phyloP scores from a whole-genome alignment of 2,329 filamentous ascomycete genomes.

The Dactylellina drechsleri region DNA sequence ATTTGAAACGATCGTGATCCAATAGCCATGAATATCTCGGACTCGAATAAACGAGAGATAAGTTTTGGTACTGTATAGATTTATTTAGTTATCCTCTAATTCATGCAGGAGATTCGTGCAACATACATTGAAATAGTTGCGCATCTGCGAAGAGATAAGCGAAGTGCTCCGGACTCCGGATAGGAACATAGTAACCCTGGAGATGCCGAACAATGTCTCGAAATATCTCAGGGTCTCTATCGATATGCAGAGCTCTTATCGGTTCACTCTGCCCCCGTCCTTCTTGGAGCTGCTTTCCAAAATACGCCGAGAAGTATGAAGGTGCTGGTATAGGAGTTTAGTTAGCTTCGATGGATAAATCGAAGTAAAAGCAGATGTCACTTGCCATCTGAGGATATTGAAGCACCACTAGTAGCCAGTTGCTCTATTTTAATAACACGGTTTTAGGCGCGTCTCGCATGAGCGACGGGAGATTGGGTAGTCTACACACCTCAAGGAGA shows the following conservation, averaged over 20 bases:
- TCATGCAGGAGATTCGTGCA: too few relatives aligned
- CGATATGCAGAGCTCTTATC: slow-evolving; percentile 90
- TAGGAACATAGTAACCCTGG: slow-evolving; percentile 87
- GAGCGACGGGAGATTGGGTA: slow-evolving; percentile 4
- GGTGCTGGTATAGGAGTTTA: slow-evolving; percentile 72
- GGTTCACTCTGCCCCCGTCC: slow-evolving; percentile 70
- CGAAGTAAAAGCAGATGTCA: slow-evolving; percentile 51
- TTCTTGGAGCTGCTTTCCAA: slow-evolving; percentile 79
- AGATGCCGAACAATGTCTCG: slow-evolving; percentile 88
- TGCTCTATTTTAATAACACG: slow-evolving; percentile 46
- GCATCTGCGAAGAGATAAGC: slow-evolving; percentile 93
- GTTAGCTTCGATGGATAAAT: slow-evolving; percentile 52
- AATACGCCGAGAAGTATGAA: slow-evolving; percentile 96
- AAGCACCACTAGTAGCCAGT: slow-evolving; percentile 69
- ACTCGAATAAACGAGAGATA: slow-evolving; percentile 89
- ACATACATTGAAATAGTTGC: slow-evolving; percentile 86
- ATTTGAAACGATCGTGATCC: slow-evolving; percentile 89
- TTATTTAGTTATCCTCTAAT: too few relatives aligned
- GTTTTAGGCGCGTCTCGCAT: slow-evolving; percentile 50
- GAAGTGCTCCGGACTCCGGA: slow-evolving; percentile 84
- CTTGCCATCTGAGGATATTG: slow-evolving; percentile 77
- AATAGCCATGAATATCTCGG: slow-evolving; percentile 90
- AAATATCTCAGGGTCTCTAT: slow-evolving; percentile 90
- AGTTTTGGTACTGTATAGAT: slow-evolving; percentile 77
- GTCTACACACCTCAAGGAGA: slow-evolving; percentile 43